Evolutionary conservation across 177 flowering plant species (phyloP).

Genomic region (Vitis hybrid): DNA sequence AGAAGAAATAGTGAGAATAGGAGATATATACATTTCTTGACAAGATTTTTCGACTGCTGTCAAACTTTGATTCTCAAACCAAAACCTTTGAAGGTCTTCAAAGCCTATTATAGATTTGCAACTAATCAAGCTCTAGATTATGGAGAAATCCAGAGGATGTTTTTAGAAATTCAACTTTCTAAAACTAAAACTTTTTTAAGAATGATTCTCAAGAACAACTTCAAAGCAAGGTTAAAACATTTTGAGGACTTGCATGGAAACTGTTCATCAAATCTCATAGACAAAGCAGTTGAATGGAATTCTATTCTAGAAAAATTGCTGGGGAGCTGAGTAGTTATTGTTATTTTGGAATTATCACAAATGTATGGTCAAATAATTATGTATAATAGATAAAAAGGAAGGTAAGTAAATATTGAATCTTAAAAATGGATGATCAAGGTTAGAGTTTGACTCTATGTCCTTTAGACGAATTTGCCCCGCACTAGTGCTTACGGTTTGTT

Average conservation of each 20-base stretch:
- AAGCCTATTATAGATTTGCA: conserved; percentile 26
- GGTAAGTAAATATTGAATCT: too few species aligned
- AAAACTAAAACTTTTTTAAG: conserved; percentile 26
- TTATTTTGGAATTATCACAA: too few species aligned
- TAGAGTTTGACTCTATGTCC: too few species aligned
- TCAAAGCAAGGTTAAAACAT: conserved; percentile 8
- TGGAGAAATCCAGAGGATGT: conserved; percentile 38
- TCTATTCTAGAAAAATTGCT: conserved; percentile 25
- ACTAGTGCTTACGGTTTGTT: too few species aligned
- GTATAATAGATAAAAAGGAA: too few species aligned
- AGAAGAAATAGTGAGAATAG: conserved; percentile 39
- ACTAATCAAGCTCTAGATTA: conserved; percentile 30
- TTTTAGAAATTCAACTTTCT: conserved; percentile 33
- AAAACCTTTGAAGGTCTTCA: conserved; percentile 39
- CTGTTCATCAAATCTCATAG: conserved; percentile 23
- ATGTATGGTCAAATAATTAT: too few species aligned
- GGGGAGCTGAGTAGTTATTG: conserved; percentile 12
- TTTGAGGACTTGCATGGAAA: conserved; percentile 29
- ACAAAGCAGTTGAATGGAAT: conserved; percentile 44
- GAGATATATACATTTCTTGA: conserved; percentile 30
- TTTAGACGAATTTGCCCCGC: too few species aligned
- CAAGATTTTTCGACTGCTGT: conserved; percentile 29
- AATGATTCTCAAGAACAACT: conserved; percentile 23
- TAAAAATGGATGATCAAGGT: too few species aligned
- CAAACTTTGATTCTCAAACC: conserved; percentile 38